Percentiles rank a stretch among this genome's conserved stretches.
Evolutionary conservation across 768 basidiomycete genomes (phyloP).

Genomic region (Leccinum fibrillosum): DNA sequence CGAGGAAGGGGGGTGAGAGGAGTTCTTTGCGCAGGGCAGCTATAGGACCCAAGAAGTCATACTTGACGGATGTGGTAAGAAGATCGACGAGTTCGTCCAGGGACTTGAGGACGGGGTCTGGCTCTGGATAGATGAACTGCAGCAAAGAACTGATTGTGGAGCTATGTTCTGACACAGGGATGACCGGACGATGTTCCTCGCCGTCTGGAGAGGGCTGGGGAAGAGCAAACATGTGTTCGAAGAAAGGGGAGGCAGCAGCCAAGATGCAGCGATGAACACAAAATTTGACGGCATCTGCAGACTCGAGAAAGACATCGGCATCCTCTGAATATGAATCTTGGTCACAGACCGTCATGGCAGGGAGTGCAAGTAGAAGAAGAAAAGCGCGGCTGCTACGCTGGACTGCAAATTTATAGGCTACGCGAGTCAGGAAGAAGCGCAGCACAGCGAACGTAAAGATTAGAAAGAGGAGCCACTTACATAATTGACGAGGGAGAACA

Average conservation of each 20-base stretch:
- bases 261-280: conserved; percentile 62
- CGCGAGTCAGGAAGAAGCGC: conserved; percentile 2
- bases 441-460: neutral
- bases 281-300: conserved; percentile 46
- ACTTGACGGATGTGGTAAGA: conserved; percentile 58
- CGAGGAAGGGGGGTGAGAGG: conserved; percentile 46
- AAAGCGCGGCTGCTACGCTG: neutral
- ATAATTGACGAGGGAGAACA: conserved; percentile 9
- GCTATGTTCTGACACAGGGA: conserved; percentile 54
- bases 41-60: conserved; percentile 52
- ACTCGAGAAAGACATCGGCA: conserved; percentile 53
- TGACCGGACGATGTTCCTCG: conserved; percentile 36
- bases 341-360: conserved; percentile 26
- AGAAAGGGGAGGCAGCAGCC: conserved; percentile 62
- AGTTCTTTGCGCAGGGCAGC: conserved; percentile 49
- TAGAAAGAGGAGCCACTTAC: conserved; percentile 13
- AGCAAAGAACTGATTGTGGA: conserved; percentile 48
- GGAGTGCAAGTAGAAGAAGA: neutral
- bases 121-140: conserved; percentile 59
- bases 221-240: conserved; percentile 63
- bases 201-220: conserved; percentile 44
- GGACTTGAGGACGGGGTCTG: conserved; percentile 47
- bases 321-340: conserved; percentile 43
- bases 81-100: conserved; percentile 53
- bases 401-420: conserved; percentile 19